Percentiles rank a stretch among this genome's conserved stretches.
Conservation (phyloP, 768 basidiomycete species). For the Ramaria sp. region DNA sequence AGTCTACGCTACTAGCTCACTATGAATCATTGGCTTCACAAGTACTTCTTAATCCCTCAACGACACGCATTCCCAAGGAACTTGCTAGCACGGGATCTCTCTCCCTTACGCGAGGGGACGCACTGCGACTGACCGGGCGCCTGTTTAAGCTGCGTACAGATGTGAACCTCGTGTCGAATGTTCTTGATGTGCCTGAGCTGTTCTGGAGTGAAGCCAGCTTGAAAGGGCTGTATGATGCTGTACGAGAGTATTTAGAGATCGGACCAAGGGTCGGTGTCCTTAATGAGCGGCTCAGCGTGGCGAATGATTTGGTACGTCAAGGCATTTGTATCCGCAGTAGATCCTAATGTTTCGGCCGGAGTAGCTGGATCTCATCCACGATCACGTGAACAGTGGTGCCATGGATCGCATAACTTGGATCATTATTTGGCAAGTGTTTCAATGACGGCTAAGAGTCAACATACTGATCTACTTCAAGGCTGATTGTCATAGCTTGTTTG, state of each 20-base stretch:
- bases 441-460: constrained; percentile 21
- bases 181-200: constrained; percentile 85
- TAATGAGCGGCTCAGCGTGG: constrained; percentile 81
- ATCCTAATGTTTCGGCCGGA: neutral
- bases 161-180: constrained; percentile 85
- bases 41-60: constrained; percentile 66
- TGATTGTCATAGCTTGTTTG: constrained; percentile 83
- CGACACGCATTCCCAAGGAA: constrained; percentile 74
- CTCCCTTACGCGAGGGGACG: constrained; percentile 65
- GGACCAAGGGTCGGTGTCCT: constrained; percentile 69
- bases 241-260: constrained; percentile 93
- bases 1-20: constrained; percentile 83
- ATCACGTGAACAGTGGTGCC: constrained; percentile 80
- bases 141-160: constrained; percentile 84
- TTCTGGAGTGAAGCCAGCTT: constrained; percentile 94
- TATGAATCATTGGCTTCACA: constrained; percentile 73
- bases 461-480: constrained; percentile 35
- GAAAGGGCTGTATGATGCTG: constrained; percentile 82
- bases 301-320: constrained; percentile 72
- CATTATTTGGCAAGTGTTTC: constrained; percentile 44
- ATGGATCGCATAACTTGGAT: constrained; percentile 88
- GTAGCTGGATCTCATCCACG: constrained; percentile 88
- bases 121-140: constrained; percentile 58
- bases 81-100: constrained; percentile 71
- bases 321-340: neutral